phyloP scores from a whole-genome alignment of 176 grass and related monocot species.

The Phoenix roebelenii region DNA sequence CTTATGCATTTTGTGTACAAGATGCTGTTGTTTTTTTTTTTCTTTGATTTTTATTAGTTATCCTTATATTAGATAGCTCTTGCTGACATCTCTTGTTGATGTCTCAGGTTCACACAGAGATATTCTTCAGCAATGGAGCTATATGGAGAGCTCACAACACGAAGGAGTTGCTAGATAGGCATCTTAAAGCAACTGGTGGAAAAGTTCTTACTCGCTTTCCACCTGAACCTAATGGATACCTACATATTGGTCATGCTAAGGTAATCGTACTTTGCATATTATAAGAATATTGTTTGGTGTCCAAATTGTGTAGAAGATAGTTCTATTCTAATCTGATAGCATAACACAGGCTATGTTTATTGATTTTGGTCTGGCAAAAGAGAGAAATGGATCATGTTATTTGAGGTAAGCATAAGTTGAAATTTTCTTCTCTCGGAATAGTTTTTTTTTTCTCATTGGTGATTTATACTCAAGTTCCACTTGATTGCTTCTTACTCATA shows the following conservation, averaged over 20 bases:
- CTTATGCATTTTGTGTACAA: too few species aligned
- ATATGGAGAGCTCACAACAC: constrained; percentile 92
- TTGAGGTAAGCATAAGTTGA: constrained; percentile 42
- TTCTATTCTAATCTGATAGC: too few species aligned
- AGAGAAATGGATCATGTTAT: constrained; percentile 83
- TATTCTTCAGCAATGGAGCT: constrained; percentile 74
- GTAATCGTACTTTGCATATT: constrained; percentile 28
- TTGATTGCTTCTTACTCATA: too few species aligned
- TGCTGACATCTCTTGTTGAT: background rate
- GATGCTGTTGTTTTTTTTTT: too few species aligned
- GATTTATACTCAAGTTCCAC: too few species aligned
- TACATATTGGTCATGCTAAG: constrained; percentile 98
- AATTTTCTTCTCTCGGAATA: background rate
- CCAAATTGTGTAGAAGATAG: too few species aligned
- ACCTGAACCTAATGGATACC: constrained; percentile 95
- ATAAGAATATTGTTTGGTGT: background rate
- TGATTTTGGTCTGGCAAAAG: constrained; percentile 96
- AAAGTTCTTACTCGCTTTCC: constrained; percentile 98
- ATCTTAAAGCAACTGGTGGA: constrained; percentile 86
- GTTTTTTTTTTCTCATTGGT: too few species aligned
- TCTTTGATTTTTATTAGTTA: background rate
- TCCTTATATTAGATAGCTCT: background rate
- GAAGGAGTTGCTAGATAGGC: constrained; percentile 70
- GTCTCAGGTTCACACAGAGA: constrained; percentile 90
- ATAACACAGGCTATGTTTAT: constrained; percentile 87